phyloP scores from a whole-genome alignment of 768 basidiomycete genomes.

The Mycena leptocephala region DNA sequence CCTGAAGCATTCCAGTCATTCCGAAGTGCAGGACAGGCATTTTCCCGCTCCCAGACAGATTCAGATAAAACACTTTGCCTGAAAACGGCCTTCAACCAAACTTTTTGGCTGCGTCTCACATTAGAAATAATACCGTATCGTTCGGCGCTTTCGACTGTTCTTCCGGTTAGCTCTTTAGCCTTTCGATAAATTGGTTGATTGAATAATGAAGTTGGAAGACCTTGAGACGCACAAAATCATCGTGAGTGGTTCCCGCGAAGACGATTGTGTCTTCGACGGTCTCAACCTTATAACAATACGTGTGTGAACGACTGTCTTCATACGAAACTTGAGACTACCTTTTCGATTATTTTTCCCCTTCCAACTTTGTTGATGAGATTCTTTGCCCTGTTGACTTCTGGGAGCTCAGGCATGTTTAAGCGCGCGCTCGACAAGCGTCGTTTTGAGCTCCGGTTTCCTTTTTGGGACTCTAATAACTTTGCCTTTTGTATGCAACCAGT shows the following conservation, averaged over 20 bases:
- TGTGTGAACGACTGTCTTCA: too few species aligned
- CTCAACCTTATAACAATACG: too few species aligned
- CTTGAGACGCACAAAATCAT: constrained; percentile 72
- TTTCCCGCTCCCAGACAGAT: constrained; percentile 72
- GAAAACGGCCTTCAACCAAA: constrained; percentile 5
- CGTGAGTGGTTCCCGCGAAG: constrained; percentile 69
- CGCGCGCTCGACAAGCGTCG: not conserved
- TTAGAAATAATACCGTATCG: constrained; percentile 65
- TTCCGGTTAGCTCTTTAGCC: constrained; percentile 69
- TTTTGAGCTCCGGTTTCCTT: too few species aligned
- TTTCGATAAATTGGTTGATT: constrained; percentile 43
- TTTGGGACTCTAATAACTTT: not conserved
- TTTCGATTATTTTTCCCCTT: constrained; percentile 66
- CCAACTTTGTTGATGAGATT: constrained; percentile 69
- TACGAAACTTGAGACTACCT: too few species aligned
- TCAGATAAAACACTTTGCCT: constrained; percentile 81
- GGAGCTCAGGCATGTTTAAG: constrained; percentile 30
- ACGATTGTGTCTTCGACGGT: constrained; percentile 76
- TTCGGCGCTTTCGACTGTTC: constrained; percentile 62
- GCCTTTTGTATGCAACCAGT: constrained; percentile 15
- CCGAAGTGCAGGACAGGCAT: constrained; percentile 86
- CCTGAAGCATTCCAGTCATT: constrained; percentile 90
- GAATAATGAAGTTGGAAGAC: not conserved
- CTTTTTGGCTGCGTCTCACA: not conserved
- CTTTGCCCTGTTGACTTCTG: constrained; percentile 83